Conservation (phyloP, 1,139 yeast genomes). For the Kodamaea alishanica region DNA sequence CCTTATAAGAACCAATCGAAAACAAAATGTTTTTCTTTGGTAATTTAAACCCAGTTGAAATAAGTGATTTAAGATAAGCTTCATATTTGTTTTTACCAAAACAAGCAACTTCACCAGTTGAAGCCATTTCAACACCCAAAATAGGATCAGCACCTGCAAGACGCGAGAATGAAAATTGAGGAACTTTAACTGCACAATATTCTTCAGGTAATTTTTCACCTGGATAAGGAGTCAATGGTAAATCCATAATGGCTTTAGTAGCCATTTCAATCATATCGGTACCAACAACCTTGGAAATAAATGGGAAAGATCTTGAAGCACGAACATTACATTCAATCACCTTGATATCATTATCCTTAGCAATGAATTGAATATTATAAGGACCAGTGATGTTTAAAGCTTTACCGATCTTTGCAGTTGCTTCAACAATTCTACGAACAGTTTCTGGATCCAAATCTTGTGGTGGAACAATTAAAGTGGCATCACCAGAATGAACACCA, state of each 20-base stretch:
- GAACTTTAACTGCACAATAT: conserved; percentile 96
- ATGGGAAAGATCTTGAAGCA: conserved; percentile 98
- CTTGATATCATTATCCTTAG: conserved; percentile 88
- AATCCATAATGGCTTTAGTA: conserved; percentile 90
- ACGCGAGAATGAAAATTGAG: conserved; percentile 96
- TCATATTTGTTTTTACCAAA: conserved; percentile 96
- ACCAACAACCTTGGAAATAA: conserved; percentile 96
- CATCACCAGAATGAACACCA: conserved; percentile 99
- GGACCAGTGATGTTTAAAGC: conserved; percentile 98
- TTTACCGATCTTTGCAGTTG: conserved; percentile 93
- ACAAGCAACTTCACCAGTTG: conserved; percentile 98
- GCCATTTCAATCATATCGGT: conserved; percentile 97
- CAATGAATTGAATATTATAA: conserved; percentile 93
- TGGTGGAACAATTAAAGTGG: conserved; percentile 95
- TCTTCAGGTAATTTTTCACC: conserved; percentile 83
- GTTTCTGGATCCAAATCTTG: conserved; percentile 94
- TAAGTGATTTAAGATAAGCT: conserved; percentile 90
- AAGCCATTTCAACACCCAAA: conserved; percentile 98
- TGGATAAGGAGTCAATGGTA: conserved; percentile 87
- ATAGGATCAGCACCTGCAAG: conserved; percentile 98
- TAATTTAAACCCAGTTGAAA: conserved; percentile 91
- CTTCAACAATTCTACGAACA: conserved; percentile 84
- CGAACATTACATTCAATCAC: conserved; percentile 98
- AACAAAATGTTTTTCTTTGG: conserved; percentile 93
- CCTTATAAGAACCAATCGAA: conserved; percentile 97